These are phyloP conservation scores for Penicillium carneum DNA, from an alignment of 2,329 filamentous ascomycete species.

Conservation along the genomic window DNA sequence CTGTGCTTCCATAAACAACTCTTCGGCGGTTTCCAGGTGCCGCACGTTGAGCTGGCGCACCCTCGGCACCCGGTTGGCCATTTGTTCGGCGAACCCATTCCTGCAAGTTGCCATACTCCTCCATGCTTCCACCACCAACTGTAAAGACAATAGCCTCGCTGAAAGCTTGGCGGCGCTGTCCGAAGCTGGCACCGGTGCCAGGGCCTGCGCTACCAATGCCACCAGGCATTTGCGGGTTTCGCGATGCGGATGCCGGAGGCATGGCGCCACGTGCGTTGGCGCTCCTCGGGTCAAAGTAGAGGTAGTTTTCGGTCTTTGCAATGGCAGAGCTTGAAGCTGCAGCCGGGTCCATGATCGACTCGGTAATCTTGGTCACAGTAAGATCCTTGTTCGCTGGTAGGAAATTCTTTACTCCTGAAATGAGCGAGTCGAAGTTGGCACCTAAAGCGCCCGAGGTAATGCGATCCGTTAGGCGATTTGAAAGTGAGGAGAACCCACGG, in stretches of 20 bases:
- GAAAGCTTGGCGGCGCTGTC: conserved; percentile 87
- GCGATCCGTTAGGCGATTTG: conserved; percentile 87
- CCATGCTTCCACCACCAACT: conserved; percentile 95
- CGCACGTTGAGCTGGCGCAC: conserved; percentile 39
- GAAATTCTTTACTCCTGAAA: conserved; percentile 97
- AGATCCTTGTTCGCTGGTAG: conserved; percentile 94
- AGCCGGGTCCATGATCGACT: conserved; percentile 95
- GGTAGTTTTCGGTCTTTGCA: conserved; percentile 92
- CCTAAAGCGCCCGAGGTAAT: conserved; percentile 89
- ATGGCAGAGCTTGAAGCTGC: conserved; percentile 90
- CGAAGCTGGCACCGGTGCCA: conserved; percentile 84
- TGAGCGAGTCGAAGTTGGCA: conserved; percentile 89
- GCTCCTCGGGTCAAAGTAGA: conserved; percentile 95
- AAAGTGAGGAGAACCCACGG: conserved; percentile 89
- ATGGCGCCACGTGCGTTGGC: conserved; percentile 91
- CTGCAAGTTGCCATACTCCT: conserved; percentile 96
- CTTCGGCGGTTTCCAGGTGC: conserved; percentile 70
- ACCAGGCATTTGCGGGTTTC: conserved; percentile 56
- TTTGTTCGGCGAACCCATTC: conserved; percentile 88
- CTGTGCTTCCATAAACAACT: conserved; percentile 94
- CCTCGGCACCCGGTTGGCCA: conserved; percentile 60
- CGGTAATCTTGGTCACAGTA: conserved; percentile 95
- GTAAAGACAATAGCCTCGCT: conserved; percentile 92
- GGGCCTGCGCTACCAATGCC: conserved; percentile 55
- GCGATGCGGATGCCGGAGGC: conserved; percentile 73